Evolutionary conservation across 78 protist species (phyloP), one percentile per base, ranked within the genome.

Genomic region (Chrysochromulina parva): DNA sequence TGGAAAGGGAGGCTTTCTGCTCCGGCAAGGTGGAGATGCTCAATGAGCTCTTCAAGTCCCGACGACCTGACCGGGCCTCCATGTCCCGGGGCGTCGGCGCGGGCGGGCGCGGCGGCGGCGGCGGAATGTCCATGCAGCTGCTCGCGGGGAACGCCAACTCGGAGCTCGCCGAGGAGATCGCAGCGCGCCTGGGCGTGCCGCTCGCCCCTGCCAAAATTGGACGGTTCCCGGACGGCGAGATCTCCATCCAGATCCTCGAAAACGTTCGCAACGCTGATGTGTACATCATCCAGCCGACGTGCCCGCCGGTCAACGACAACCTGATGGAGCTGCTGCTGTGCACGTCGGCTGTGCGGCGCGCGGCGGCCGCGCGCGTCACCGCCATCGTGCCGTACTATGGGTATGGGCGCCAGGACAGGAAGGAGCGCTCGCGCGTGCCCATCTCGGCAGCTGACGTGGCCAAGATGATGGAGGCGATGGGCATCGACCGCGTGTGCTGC

Each of bases 351-450:
- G 54, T 7, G 19, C 52, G 60, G 62, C 93, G 92, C 10, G 94
- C 98, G 19, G 93, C 97, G 1, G 97, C 95, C 10, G 1, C 52
- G 81, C 81, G 93, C 48, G 84, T 96, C 50, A 92, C 95, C 0
- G 97, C 97, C 26, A 96, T 96, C 62, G n/a, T 97, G 52, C 98
- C 98, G 26, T 96, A 95, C 92, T 94, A 74, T n/a, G 96, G 91
- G 14, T 96, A 96, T 89, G 92, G 94, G 5, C 59, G 86, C 28
- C 86, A 97, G 84, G 96, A 95, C 91, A 89, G 96, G n/a, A 97
- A 97, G 93, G 73, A 54, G 59, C 55, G 88, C 65, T 54, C 95
- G 1, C 95, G 98, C 57, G 95, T 95, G 7, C 96, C 97, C 22
- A 97, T 97, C 87, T 91, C 97, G 20, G 98, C 98, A 0, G 69